Conservation (phyloP, 129 eudicot genomes). For the Cynara cardunculus region DNA sequence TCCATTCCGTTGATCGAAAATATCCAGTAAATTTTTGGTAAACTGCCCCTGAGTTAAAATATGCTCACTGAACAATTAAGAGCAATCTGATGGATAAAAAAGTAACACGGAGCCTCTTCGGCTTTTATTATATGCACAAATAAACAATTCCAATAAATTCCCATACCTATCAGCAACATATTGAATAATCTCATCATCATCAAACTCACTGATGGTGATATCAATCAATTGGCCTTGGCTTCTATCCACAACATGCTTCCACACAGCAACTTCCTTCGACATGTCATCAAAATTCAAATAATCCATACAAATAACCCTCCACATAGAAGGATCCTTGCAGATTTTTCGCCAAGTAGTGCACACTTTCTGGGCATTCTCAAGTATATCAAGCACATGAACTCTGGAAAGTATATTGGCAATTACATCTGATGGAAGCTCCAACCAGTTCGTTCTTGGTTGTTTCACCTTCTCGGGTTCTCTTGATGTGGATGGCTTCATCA, state of each 20-base stretch:
- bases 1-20: no score
- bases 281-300: no score
- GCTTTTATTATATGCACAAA: background rate
- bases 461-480: background rate
- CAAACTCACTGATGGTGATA: background rate
- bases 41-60: no score
- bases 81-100: background rate
- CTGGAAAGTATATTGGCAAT: background rate
- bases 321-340: no score
- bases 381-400: background rate
- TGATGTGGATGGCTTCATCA: background rate
- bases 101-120: background rate
- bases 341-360: constrained; percentile 8
- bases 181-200: background rate
- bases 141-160: background rate
- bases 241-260: no score
- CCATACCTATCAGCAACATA: constrained; percentile 11
- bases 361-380: constrained; percentile 6
- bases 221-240: no score
- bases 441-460: background rate
- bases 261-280: no score
- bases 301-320: no score
- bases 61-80: background rate
- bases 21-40: no score
- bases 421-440: constrained; percentile 12